phyloP scores from a whole-genome alignment of 1,139 yeast species.

The Magnusiomyces suaveolens region DNA sequence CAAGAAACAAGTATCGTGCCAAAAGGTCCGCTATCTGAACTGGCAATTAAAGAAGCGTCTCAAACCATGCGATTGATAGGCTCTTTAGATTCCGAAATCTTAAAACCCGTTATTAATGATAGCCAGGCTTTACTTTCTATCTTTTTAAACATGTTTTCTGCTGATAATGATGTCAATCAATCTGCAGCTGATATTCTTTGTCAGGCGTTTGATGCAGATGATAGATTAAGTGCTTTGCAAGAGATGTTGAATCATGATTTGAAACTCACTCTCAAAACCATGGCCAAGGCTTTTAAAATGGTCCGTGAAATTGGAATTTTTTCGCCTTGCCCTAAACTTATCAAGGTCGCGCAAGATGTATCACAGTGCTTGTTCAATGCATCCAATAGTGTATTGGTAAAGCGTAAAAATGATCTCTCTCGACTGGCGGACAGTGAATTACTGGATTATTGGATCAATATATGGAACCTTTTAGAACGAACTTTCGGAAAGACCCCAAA shows the following conservation, averaged over 20 bases:
- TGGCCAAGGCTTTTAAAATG: constrained; percentile 39
- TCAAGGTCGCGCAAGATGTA: constrained; percentile 68
- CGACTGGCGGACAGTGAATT: constrained; percentile 22
- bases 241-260: constrained; percentile 41
- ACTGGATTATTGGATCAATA: constrained; percentile 48
- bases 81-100: constrained; percentile 39
- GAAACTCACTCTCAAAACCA: constrained; percentile 40
- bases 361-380: constrained; percentile 58
- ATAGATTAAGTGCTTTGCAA: constrained; percentile 54
- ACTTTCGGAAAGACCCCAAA: constrained; percentile 56
- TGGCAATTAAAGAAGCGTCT: constrained; percentile 12
- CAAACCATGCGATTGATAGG: constrained; percentile 24
- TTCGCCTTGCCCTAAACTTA: constrained; percentile 69
- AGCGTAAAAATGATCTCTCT: constrained; percentile 21
- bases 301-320: constrained; percentile 42
- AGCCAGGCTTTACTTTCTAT: constrained; percentile 21
- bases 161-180: constrained; percentile 33
- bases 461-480: constrained; percentile 65
- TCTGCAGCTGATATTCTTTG: constrained; percentile 63
- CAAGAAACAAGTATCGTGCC: constrained; percentile 16
- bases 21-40: constrained; percentile 15
- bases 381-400: constrained; percentile 43
- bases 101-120: constrained; percentile 37
- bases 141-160: constrained; percentile 22
- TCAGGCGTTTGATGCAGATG: constrained; percentile 71